Evolutionary conservation across 179 eudicot species (phyloP), one percentile per base, ranked within the genome.

Genomic region (Carnegiea gigantea): DNA sequence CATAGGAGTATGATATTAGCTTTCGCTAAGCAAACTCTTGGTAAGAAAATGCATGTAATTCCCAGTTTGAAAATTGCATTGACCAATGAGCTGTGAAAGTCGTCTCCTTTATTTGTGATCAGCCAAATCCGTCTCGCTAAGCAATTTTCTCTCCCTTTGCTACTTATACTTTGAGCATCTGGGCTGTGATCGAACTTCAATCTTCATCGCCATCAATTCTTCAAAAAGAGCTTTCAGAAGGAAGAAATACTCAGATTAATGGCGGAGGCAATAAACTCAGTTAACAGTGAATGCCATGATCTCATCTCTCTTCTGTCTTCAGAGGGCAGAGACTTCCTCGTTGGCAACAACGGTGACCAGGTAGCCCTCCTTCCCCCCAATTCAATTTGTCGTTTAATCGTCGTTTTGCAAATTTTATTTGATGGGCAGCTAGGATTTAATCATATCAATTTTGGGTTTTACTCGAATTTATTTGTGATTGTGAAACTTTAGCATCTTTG

Each of bases 311-410:
- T 87, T 46, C 79, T 89, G 21, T 80, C 81, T 46, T 77, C 84
- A 10, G 80, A 81, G 70, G 80, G 44, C 28, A 76, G 89, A 71
- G 90, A 87, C 81, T 87, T 78, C 38, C 90, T 89, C 72, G 80
- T 86, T 18, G 85, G 88, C 28, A 87, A 84, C 85, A 84, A 84
- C 78, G 90, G 88, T 30, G 86, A 84, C 3, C 82, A 87, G 83
- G 91, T 87, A 72, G 9, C 11, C 1, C 6, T 13, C 3, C 10
- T 9, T 23, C 18, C 38, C 44, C 23, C 62, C n/a, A 11, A 44
- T 9, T 68, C 14, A 14, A 73, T 73, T 44, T 18, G 51, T 2
- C 17, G 12, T 12, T 49, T 49, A 21, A 5, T 15, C 59, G 8
- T 51, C 21, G 14, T 75, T 75, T 3, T 49, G 20, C 23, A 17